phyloP scores from a whole-genome alignment of 2,329 filamentous ascomycete genomes.

The Aspergillus tubingensis region DNA sequence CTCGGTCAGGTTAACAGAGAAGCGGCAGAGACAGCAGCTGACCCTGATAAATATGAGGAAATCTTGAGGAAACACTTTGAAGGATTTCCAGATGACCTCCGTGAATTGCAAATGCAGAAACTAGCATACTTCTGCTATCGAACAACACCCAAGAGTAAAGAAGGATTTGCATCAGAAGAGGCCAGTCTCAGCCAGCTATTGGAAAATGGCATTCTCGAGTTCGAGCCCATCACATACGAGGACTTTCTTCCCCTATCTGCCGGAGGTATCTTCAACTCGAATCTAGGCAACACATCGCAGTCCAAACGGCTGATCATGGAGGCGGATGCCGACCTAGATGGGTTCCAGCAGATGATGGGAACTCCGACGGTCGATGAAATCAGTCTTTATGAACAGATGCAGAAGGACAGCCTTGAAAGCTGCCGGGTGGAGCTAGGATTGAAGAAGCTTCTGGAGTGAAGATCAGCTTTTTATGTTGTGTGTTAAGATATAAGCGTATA shows the following conservation, averaged over 20 bases:
- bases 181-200: constrained; percentile 36
- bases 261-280: constrained; percentile 55
- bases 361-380: constrained; percentile 28
- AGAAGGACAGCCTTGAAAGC: constrained; percentile 25
- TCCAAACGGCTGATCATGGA: constrained; percentile 28
- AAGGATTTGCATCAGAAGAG: background rate
- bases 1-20: constrained; percentile 30
- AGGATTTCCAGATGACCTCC: constrained; percentile 47
- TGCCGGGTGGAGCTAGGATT: constrained; percentile 24
- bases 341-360: constrained; percentile 28
- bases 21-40: constrained; percentile 8
- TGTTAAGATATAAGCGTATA: background rate
- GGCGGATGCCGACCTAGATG: constrained; percentile 30
- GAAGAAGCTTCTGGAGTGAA: constrained; percentile 2
- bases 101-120: constrained; percentile 35
- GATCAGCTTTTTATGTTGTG: background rate
- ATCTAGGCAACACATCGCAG: constrained; percentile 31
- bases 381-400: constrained; percentile 29
- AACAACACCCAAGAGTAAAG: constrained; percentile 17
- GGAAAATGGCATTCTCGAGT: constrained; percentile 34
- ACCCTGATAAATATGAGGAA: constrained; percentile 16
- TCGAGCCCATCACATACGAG: constrained; percentile 54
- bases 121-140: constrained; percentile 47
- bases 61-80: constrained; percentile 35
- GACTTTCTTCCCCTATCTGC: constrained; percentile 58